These are phyloP conservation scores for Malassezia equina DNA, from an alignment of 1,284 basidiomycete species.

Conservation along the genomic window DNA sequence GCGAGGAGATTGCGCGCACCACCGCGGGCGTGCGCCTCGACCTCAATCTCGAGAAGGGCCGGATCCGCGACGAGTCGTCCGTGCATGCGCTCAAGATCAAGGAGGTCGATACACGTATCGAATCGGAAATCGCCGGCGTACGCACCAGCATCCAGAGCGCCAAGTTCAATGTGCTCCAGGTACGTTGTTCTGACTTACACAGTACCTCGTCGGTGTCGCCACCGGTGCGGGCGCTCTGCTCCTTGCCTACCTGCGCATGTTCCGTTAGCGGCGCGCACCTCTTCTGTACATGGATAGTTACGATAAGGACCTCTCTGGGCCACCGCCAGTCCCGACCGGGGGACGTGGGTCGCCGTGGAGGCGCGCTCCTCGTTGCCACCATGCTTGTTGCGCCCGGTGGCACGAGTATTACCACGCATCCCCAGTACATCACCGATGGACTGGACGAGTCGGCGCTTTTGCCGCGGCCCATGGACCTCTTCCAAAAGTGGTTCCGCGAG, in stretches of 20 bases:
- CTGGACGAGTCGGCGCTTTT: constrained; percentile 24
- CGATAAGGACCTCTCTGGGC: background rate
- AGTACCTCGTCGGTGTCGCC: constrained; percentile 52
- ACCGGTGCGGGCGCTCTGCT: constrained; percentile 76
- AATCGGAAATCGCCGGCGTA: constrained; percentile 85
- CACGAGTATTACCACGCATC: constrained; percentile 34
- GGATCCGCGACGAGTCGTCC: constrained; percentile 84
- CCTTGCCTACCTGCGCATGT: constrained; percentile 65
- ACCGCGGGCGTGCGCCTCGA: constrained; percentile 90
- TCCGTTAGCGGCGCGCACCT: constrained; percentile 17
- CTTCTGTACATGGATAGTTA: background rate
- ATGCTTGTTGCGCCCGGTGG: background rate
- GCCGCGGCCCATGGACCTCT: constrained; percentile 33
- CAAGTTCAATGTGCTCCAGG: constrained; percentile 56
- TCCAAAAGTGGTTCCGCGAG: constrained; percentile 38
- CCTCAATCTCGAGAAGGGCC: constrained; percentile 89
- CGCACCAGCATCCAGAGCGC: constrained; percentile 83
- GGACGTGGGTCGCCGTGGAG: background rate
- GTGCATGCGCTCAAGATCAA: constrained; percentile 93
- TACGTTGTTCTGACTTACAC: constrained; percentile 12
- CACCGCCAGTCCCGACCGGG: background rate
- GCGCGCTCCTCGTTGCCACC: background rate
- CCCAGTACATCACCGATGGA: constrained; percentile 40
- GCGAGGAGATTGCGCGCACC: constrained; percentile 71
- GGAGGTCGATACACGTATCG: constrained; percentile 93